Evolutionary conservation across 257 asterid genomes (phyloP).

Genomic region (Fraxinus quadrangulata): DNA sequence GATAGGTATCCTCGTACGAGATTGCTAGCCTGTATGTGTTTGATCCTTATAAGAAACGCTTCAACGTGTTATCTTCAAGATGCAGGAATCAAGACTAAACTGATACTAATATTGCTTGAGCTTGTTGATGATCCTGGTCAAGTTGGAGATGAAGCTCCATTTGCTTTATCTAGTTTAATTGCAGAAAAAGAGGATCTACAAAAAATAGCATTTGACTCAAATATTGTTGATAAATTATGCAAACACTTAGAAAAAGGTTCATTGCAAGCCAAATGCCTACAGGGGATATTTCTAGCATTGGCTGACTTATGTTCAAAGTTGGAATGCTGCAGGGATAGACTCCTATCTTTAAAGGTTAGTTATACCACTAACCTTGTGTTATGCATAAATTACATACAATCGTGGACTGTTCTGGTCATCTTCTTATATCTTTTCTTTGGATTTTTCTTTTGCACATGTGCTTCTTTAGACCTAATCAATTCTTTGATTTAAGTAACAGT

Average conservation of each 20-base stretch:
- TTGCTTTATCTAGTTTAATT: conserved; percentile 72
- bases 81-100: conserved; percentile 50
- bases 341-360: conserved; percentile 71
- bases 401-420: background rate
- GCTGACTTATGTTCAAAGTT: conserved; percentile 75
- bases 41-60: conserved; percentile 69
- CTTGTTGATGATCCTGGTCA: conserved; percentile 90
- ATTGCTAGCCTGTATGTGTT: conserved; percentile 81
- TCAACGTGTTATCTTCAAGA: conserved; percentile 63
- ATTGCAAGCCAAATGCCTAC: conserved; percentile 56
- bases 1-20: conserved; percentile 82
- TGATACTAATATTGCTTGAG: conserved; percentile 67
- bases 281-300: conserved; percentile 75
- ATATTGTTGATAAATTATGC: conserved; percentile 62
- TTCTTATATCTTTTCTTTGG: background rate
- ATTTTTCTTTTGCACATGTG: too few species aligned
- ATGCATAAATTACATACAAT: background rate
- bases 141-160: conserved; percentile 95
- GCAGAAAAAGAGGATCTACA: conserved; percentile 85
- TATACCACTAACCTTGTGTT: conserved; percentile 9
- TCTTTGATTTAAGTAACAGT: background rate
- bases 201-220: conserved; percentile 65
- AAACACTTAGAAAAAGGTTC: conserved; percentile 56
- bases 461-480: background rate
- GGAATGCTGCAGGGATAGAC: conserved; percentile 86